These are phyloP conservation scores for Lepiota subincarnata DNA, from an alignment of 768 basidiomycete species.

Conservation along the genomic window DNA sequence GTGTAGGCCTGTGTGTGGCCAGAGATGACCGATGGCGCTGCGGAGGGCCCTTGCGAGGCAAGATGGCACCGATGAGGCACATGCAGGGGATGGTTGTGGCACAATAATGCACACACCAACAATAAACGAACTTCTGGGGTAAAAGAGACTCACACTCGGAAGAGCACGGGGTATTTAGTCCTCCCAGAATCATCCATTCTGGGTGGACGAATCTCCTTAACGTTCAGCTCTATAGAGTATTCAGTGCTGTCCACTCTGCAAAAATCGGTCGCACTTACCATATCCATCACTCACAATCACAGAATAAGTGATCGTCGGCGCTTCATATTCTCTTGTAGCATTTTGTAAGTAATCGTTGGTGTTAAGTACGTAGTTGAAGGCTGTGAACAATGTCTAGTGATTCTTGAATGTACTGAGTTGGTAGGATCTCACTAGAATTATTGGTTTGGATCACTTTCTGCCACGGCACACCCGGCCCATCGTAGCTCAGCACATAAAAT, in stretches of 20 bases:
- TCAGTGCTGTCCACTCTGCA: neutral
- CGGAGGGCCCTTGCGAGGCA: too few relatives aligned
- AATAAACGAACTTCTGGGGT: neutral
- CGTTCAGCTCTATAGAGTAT: slow-evolving; percentile 72
- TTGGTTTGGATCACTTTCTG: slow-evolving; percentile 68
- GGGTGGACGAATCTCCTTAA: slow-evolving; percentile 87
- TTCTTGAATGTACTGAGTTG: neutral
- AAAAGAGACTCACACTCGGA: slow-evolving; percentile 60
- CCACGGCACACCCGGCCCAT: slow-evolving; percentile 83
- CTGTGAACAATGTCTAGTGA: slow-evolving; percentile 29
- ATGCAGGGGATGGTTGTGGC: neutral
- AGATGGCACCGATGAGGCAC: neutral
- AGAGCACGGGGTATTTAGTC: slow-evolving; percentile 92
- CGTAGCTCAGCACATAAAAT: slow-evolving; percentile 78
- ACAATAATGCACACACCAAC: neutral
- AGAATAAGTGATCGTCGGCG: slow-evolving; percentile 63
- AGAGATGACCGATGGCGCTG: too few relatives aligned
- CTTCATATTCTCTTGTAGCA: slow-evolving; percentile 63
- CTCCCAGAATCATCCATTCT: slow-evolving; percentile 93
- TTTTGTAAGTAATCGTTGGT: slow-evolving; percentile 66
- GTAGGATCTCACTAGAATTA: slow-evolving; percentile 29
- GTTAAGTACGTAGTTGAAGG: slow-evolving; percentile 61
- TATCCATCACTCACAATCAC: slow-evolving; percentile 80
- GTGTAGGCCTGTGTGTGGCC: neutral
- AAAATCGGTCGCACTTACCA: slow-evolving; percentile 42